A percentile compares a stretch with the other conserved stretches of the same genome.
These are phyloP conservation scores for Penicillium ucsense DNA, from an alignment of 495 filamentous ascomycete species.

Conservation along the genomic window DNA sequence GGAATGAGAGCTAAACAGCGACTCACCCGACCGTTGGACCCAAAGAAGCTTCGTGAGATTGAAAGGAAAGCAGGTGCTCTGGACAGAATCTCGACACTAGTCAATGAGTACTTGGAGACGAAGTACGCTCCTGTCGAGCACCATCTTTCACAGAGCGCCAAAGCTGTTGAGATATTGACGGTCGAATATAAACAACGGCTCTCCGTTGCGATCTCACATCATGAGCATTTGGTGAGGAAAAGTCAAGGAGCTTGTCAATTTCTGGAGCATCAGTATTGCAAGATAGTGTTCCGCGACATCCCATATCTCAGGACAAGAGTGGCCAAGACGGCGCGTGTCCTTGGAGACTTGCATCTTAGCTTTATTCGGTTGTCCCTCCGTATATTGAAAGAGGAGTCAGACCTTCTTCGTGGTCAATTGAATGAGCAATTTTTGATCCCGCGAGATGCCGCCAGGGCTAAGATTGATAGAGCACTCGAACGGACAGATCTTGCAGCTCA, in stretches of 20 bases:
- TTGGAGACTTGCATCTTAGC: not conserved
- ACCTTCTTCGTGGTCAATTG: not conserved
- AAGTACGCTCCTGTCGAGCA: conserved; percentile 2
- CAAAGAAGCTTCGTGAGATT: not conserved
- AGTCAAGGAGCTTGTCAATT: not conserved
- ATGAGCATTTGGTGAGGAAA: conserved; percentile 1
- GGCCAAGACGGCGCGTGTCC: not conserved
- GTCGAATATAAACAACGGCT: not conserved
- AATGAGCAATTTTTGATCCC: conserved; percentile 8
- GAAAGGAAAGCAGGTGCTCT: not conserved
- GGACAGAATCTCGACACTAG: not conserved
- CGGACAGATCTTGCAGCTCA: not conserved
- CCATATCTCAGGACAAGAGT: not conserved
- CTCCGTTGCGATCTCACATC: not conserved
- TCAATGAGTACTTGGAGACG: not conserved
- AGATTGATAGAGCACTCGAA: conserved; percentile 4
- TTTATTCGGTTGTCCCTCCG: not conserved
- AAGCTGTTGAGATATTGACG: not conserved
- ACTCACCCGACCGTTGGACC: not conserved
- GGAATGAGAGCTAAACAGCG: not conserved
- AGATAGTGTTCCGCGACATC: conserved; percentile 1
- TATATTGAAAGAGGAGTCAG: not conserved
- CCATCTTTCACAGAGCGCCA: not conserved
- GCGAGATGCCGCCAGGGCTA: conserved; percentile 12
- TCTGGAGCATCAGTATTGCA: conserved; percentile 14